Conservation (phyloP, 192 early-diverging fungal species). For the Dimargaris verticillata region DNA sequence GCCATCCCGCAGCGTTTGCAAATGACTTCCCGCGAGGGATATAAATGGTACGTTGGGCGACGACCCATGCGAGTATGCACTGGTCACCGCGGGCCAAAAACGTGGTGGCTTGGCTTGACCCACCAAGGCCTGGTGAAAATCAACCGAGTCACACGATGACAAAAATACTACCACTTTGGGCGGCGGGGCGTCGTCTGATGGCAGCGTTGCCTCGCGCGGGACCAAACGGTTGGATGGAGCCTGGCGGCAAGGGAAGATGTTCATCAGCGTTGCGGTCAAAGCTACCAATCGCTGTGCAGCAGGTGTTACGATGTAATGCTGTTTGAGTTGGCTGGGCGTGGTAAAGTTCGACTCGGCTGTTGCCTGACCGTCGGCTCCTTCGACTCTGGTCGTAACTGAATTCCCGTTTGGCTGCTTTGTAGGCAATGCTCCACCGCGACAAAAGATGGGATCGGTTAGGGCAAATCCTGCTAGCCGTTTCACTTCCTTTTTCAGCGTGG, state of each 20-base stretch:
- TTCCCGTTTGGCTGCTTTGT: slow-evolving; percentile 20
- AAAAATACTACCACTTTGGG: slow-evolving; percentile 87
- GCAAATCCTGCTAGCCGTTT: slow-evolving; percentile 60
- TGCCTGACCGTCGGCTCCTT: slow-evolving; percentile 23
- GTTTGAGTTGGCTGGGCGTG: slow-evolving; percentile 76
- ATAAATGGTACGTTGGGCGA: background rate
- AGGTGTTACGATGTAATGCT: slow-evolving; percentile 68
- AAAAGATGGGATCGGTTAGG: slow-evolving; percentile 60
- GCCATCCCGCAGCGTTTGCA: too few relatives aligned
- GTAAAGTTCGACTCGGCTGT: slow-evolving; percentile 28
- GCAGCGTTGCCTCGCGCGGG: too few relatives aligned
- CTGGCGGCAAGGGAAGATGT: slow-evolving; percentile 18
- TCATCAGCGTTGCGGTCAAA: slow-evolving; percentile 55
- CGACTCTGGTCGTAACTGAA: slow-evolving; percentile 10
- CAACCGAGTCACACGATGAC: slow-evolving; percentile 82
- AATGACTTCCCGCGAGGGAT: too few relatives aligned
- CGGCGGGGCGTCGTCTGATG: background rate
- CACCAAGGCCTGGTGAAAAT: slow-evolving; percentile 73
- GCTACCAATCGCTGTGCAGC: slow-evolving; percentile 87
- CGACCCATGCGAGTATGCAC: background rate
- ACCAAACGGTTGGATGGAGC: too few relatives aligned
- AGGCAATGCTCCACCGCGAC: slow-evolving; percentile 35
- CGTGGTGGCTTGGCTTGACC: background rate
- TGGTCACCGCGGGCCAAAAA: slow-evolving; percentile 9
- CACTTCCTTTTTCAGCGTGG: slow-evolving; percentile 78